phyloP scores from a whole-genome alignment of 768 basidiomycete genomes.

The Chiua virens region DNA sequence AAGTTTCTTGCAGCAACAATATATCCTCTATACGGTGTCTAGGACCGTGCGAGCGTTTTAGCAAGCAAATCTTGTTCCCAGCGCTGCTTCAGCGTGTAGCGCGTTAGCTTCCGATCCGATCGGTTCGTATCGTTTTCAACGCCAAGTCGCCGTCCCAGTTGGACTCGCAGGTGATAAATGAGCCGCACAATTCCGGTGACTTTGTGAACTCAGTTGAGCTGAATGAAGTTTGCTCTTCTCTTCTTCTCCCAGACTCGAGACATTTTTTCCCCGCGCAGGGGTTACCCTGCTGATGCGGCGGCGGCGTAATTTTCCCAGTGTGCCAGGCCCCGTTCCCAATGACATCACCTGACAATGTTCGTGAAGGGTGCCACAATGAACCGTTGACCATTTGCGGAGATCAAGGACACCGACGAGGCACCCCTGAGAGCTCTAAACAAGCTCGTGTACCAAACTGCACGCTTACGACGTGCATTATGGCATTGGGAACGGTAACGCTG shows the following conservation, averaged over 20 bases:
- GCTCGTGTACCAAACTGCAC: too few species aligned
- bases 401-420: background rate
- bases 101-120: conserved; percentile 17
- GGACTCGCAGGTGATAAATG: background rate
- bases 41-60: background rate
- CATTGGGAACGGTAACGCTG: conserved; percentile 2
- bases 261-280: conserved; percentile 12
- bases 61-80: conserved; percentile 1
- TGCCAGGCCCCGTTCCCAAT: background rate
- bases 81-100: background rate
- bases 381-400: background rate
- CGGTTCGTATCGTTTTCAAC: conserved; percentile 4
- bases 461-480: conserved; percentile 14
- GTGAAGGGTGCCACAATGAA: conserved; percentile 18
- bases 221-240: background rate
- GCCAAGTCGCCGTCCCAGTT: conserved; percentile 12
- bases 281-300: conserved; percentile 12
- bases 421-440: conserved; percentile 7
- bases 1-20: conserved; percentile 7
- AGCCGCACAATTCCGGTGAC: background rate
- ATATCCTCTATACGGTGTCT: background rate
- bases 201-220: conserved; percentile 7
- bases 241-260: background rate
- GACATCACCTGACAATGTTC: background rate
- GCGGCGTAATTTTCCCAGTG: conserved; percentile 13